Base-by-base conservation (phyloP, 805 yeast species). In the Middelhovenomyces tepae region DNA sequence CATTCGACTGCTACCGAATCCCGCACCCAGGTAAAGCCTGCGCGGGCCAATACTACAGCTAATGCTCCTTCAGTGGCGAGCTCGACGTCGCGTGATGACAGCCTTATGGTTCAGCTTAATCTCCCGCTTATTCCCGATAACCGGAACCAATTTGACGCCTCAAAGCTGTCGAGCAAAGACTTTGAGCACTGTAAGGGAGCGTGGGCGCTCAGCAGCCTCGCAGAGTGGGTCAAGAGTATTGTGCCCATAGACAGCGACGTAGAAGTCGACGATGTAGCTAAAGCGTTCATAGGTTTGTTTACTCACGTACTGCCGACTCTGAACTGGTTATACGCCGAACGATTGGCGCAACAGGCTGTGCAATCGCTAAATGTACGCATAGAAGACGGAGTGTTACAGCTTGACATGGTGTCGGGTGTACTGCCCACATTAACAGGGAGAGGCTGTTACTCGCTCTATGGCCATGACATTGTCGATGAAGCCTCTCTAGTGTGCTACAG, bases 381-480 rank as follows among this genome's bases (percentile, higher is more conserved):
- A 10, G 20, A 16, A 7, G 47, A 46, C 22, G 46, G 47, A 2
- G 48, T 53, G 23, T 31, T 54, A 10, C 33, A 22, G n/a, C 31
- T 25, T 6, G 37, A 28, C 21, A 11, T 18, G 36, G 45, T 38
- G 5, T 34, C 50, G 1, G 65, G 65, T 2, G 64, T 59, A 11
- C 25, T 59, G 11, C 54, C 64, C 3, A 31, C 39, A 5, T 37
- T 57, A 5, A 39, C 58, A 8, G 56, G 59, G n/a, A 27, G 33
- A 27, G 61, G 63, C 2, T 57, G 62, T 39, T 57, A 56, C 30
- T 38, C 60, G 3, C 29, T 10, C 15, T 15, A 16, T 7, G 32
- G 31, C 16, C 49, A 43, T 17, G 26, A 31, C n/a, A 21, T 14
- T 5, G 39, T 31, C 4, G 34, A 25, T 3, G 31, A 25, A 16